Base-by-base conservation (phyloP, 441 rosid genomes). In the Adansonia madagascariensis region DNA sequence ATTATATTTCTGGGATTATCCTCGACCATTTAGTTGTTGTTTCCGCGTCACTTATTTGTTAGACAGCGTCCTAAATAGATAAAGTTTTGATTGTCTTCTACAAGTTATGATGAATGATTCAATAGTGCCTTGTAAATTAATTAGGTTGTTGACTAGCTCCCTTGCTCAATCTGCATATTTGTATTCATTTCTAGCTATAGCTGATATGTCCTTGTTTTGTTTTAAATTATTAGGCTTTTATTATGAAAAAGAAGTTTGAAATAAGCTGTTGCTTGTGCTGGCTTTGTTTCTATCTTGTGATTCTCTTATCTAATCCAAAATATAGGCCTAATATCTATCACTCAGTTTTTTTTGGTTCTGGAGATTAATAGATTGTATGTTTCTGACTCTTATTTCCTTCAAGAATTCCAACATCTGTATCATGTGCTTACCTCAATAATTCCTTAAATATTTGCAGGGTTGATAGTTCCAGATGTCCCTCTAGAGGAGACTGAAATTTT, bases 391-490 rank as follows among this genome's bases (percentile, higher is more conserved):
- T 65, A 44, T 67, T 57, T 65, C 59, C 31, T 15, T 35, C 15
- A 62, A 67, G 74, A 73, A 56, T 39, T 47, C 62, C 14, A 12
- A 18, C 39, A 35, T 71, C 62, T 52, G 6, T 66, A n/a, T 46
- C 52, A 44, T 67, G 56, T 65, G 71, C n/a, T 20, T n/a, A 44
- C 35, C 22, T 63, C 15, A 44, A 70, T 62, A 39, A 53, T 68
- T 83, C 64, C 31, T 2, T 8, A 64, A 49, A 55, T 74, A 43
- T 79, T 81, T 70, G 75, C 88, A 96, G 99, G 98, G 44, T 97
- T 96, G 84, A 91, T 94, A 61, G 98, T 96, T 71, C 97, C 96
- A 47, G 99, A 92, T 86, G 97, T 95, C 79, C 98, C 97, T 79
- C 79, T 95, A 7, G 99, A 94, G 80, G 98, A 95, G 88, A 89